Evolutionary conservation across 345 rosid genomes (phyloP).

Genomic region (Theobroma cacao): DNA sequence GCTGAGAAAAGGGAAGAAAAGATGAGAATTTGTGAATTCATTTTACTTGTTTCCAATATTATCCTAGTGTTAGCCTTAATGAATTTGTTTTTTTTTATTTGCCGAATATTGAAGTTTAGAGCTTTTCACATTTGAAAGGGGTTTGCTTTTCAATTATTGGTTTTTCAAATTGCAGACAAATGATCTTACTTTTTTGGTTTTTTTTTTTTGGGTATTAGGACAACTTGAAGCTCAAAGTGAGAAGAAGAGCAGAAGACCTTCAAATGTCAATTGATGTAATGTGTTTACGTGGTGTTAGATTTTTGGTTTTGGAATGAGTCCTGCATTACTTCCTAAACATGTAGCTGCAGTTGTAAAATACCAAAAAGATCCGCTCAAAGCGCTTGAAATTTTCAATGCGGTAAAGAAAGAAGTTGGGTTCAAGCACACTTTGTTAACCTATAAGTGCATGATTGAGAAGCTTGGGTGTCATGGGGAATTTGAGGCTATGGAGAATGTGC

Average conservation of each 20-base stretch:
- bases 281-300: constrained; percentile 1
- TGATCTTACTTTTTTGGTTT: constrained; percentile 2
- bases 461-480: constrained; percentile 76
- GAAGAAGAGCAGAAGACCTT: constrained; percentile 5
- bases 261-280: constrained; percentile 14
- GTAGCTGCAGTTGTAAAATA: constrained; percentile 70
- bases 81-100: not conserved
- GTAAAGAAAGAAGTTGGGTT: constrained; percentile 62
- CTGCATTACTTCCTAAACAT: constrained; percentile 69
- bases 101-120: not conserved
- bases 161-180: constrained; percentile 4
- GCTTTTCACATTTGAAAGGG: not conserved
- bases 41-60: not conserved
- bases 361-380: constrained; percentile 70
- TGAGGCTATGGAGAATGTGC: constrained; percentile 66
- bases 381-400: constrained; percentile 71
- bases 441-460: constrained; percentile 67
- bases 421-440: constrained; percentile 70
- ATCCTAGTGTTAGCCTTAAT: not conserved
- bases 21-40: not conserved
- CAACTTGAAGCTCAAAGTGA: not conserved
- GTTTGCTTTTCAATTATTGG: not conserved
- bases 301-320: constrained; percentile 41
- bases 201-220: constrained; percentile 23
- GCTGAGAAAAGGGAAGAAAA: constrained; percentile 1